Base-by-base conservation (phyloP, 208 protist species). In the Vickermania ingenoplastis region DNA sequence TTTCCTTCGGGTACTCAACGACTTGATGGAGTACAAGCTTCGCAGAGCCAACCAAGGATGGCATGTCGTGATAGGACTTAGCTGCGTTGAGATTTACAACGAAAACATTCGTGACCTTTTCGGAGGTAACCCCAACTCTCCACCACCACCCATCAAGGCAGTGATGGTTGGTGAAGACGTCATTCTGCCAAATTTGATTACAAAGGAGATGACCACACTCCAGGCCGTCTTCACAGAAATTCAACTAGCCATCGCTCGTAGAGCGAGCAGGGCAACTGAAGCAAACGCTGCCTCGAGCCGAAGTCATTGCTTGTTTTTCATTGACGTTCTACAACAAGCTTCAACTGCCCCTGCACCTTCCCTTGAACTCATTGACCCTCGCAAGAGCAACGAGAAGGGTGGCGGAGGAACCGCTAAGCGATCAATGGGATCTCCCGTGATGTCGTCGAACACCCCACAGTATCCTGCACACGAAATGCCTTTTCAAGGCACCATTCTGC, bases 271-370 rank as follows among this genome's bases (percentile, higher is more conserved):
- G n/a, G 77, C 80, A 45, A 92, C 86, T 1, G 84, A 79, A 30
- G 69, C 81, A 21, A 98, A 98, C 79, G 81, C 83, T 48, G 63
- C 66, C 0, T 96, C 88, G 31, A 93, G 81, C 31, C 81, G 95
- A 31, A 95, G 89, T 28, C 95, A 98, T 65, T 89, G 90, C 57
- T 57, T 96, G 48, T 91, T 97, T 59, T 81, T 63, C n/a, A 90
- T 96, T 59, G 91, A 96, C 58, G 83, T 92, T 52, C 63, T 94
- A 22, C 86, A 96, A 71, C 85, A 91, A 71, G 75, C 83, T 4
- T 45, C 7, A 31, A 81, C 79, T 25, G 81, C 83, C 1, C 65
- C 83, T 1, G 59, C 83, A 24, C 86, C 86, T 21, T 83, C 81
- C 27, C 63, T 90, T 24, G 51, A 61, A 21, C 56, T 91, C 11